A percentile compares a stretch with the other conserved stretches of the same genome.
Evolutionary conservation across 2,329 filamentous ascomycete genomes (phyloP).

Genomic region (Hypomyces perniciosus): DNA sequence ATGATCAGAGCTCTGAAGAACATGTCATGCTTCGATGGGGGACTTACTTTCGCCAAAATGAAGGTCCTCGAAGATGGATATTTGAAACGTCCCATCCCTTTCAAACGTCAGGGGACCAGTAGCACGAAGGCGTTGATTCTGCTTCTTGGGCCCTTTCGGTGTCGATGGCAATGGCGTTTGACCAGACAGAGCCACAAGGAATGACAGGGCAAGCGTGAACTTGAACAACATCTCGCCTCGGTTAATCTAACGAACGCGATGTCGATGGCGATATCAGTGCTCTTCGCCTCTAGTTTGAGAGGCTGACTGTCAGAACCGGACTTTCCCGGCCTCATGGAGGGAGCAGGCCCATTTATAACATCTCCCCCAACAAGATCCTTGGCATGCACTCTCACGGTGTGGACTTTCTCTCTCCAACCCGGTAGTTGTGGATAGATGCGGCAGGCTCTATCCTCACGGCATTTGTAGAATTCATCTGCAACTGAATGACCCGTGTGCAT

Average conservation of each 20-base stretch:
- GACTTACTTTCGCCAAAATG: slow-evolving; percentile 62
- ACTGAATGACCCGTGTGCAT: too few relatives aligned
- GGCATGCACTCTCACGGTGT: too few relatives aligned
- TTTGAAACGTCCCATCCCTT: slow-evolving; percentile 42
- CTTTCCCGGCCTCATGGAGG: too few relatives aligned
- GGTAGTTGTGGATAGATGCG: too few relatives aligned
- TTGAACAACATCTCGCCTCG: not conserved
- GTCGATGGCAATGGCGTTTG: not conserved
- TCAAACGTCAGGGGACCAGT: slow-evolving; percentile 27
- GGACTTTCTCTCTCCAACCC: too few relatives aligned
- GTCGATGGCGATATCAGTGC: too few relatives aligned
- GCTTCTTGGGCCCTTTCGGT: not conserved
- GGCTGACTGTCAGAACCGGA: too few relatives aligned
- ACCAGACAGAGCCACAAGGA: slow-evolving; percentile 1
- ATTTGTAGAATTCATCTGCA: too few relatives aligned
- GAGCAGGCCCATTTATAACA: too few relatives aligned
- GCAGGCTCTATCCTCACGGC: too few relatives aligned
- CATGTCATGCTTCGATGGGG: not conserved
- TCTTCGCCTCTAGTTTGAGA: too few relatives aligned
- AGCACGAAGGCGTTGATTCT: not conserved
- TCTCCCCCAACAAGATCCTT: too few relatives aligned
- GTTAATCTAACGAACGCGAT: not conserved
- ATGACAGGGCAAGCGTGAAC: not conserved
- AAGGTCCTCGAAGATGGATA: slow-evolving; percentile 61
- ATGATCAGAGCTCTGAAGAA: not conserved